A percentile compares a stretch with the other conserved stretches of the same genome.
Evolutionary conservation across 306 rosid genomes (phyloP).

Genomic region (Senna tora): DNA sequence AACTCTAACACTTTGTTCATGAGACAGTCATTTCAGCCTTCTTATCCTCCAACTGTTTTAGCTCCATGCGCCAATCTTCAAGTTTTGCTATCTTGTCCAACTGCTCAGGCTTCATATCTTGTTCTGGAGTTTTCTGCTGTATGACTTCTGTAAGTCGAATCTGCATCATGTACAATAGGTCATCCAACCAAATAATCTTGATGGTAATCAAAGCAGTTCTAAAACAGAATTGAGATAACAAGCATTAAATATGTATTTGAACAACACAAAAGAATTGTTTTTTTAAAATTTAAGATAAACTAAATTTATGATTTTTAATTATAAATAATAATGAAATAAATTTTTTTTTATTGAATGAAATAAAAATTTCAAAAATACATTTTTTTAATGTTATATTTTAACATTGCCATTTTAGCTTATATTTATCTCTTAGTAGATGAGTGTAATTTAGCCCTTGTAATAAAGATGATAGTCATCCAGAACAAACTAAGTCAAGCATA

Average conservation of each 20-base stretch:
- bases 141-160: slow-evolving; percentile 78
- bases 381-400: no score
- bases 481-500: background rate
- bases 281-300: no score
- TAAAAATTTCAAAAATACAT: no score
- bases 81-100: slow-evolving; percentile 71
- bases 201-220: background rate
- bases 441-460: background rate
- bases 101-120: slow-evolving; percentile 75
- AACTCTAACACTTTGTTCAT: slow-evolving; percentile 46
- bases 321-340: no score
- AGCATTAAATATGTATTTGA: no score
- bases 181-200: background rate
- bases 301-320: no score
- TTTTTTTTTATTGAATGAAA: no score
- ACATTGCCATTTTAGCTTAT: no score
- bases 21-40: slow-evolving; percentile 45
- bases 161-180: slow-evolving; percentile 48
- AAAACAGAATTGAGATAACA: background rate
- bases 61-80: slow-evolving; percentile 75
- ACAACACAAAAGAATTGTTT: no score
- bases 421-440: no score
- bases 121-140: slow-evolving; percentile 60
- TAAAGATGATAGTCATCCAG: background rate
- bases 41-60: slow-evolving; percentile 67